Conservation (phyloP, 805 yeast species). For the Candida andamanensis region DNA sequence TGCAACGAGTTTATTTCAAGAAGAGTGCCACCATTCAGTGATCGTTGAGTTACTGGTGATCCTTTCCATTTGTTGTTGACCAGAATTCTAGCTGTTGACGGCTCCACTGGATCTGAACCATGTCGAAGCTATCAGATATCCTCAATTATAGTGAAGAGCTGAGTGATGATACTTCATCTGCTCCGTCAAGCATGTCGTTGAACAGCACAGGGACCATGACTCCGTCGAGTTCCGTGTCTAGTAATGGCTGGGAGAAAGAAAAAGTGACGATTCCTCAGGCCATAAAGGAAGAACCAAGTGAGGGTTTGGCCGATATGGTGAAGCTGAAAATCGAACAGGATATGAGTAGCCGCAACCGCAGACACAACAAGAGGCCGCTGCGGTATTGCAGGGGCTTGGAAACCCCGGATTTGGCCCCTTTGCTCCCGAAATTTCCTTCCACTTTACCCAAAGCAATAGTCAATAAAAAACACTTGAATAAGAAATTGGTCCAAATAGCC, state of each 20-base stretch:
- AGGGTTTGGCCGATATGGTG: conserved; percentile 7
- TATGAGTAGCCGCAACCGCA: conserved; percentile 2
- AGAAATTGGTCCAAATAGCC: conserved; percentile 24
- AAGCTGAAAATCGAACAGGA: conserved; percentile 7
- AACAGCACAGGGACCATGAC: background rate
- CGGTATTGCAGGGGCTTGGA: too few relatives aligned
- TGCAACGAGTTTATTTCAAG: too few relatives aligned
- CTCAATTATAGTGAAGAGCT: conserved; percentile 7
- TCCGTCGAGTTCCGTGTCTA: background rate
- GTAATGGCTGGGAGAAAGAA: too few relatives aligned
- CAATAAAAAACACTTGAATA: conserved; percentile 10
- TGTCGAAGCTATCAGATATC: conserved; percentile 5
- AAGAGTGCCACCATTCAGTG: too few relatives aligned
- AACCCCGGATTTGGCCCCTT: too few relatives aligned
- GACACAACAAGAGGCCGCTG: too few relatives aligned
- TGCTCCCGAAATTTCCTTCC: conserved; percentile 2
- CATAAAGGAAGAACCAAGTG: conserved; percentile 4
- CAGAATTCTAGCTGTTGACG: too few relatives aligned
- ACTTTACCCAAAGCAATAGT: conserved; percentile 9
- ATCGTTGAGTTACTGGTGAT: too few relatives aligned
- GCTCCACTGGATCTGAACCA: conserved; percentile 1
- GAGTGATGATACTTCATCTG: conserved; percentile 5
- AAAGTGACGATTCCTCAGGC: background rate
- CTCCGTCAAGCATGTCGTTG: conserved; percentile 6
- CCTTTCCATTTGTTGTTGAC: too few relatives aligned